Conservation (phyloP, 192 early-diverging fungal species). For the Backusella parvicylindrica region DNA sequence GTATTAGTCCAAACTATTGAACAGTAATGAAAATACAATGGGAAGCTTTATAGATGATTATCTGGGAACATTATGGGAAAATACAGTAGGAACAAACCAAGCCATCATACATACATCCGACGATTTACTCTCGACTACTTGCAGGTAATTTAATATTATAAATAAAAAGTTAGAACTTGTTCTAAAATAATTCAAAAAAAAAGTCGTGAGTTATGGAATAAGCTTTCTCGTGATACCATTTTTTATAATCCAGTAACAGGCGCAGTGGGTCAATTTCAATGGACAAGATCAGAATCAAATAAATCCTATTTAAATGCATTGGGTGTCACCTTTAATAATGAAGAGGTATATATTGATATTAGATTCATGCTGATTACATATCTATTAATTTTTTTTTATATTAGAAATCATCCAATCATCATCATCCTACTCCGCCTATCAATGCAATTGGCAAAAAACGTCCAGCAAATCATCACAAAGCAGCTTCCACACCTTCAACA, state of each 20-base stretch:
- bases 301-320: constrained; percentile 31
- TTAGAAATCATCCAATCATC: constrained; percentile 1
- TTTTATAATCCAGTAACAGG: constrained; percentile 41
- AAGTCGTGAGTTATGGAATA: constrained; percentile 35
- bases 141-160: constrained; percentile 11
- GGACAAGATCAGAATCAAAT: constrained; percentile 36
- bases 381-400: neutral
- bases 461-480: neutral
- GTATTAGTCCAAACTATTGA: neutral
- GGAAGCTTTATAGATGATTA: neutral
- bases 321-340: constrained; percentile 31
- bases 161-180: too few species aligned
- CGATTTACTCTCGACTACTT: constrained; percentile 16
- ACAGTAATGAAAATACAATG: neutral
- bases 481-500: neutral
- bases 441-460: neutral
- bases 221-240: constrained; percentile 34
- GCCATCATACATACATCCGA: neutral
- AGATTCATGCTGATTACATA: neutral
- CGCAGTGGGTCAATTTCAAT: constrained; percentile 39
- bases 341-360: constrained; percentile 9
- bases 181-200: too few species aligned
- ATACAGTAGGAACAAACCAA: neutral
- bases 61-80: neutral
- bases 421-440: neutral